A percentile compares a stretch with the other conserved stretches of the same genome.
Conservation (phyloP, 2,329 filamentous ascomycete species). For the Raffaelea albimanens region DNA sequence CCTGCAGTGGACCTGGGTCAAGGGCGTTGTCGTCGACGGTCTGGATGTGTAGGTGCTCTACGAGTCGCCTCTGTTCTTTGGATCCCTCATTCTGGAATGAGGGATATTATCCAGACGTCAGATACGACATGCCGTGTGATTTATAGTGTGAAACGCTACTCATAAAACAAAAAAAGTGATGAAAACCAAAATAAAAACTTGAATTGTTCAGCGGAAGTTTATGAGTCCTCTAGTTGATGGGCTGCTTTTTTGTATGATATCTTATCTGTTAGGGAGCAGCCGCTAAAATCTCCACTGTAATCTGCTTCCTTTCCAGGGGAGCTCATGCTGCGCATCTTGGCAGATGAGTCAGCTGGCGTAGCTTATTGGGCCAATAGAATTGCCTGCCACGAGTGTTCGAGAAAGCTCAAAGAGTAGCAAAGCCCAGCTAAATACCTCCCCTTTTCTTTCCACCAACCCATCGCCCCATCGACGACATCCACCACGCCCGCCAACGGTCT, state of each 20-base stretch:
- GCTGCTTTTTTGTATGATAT: too few species aligned
- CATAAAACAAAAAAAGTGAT: slow-evolving; percentile 1
- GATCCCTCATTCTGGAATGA: not conserved
- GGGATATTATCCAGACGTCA: too few species aligned
- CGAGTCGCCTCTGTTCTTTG: not conserved
- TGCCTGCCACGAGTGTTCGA: not conserved
- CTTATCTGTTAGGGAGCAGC: too few species aligned
- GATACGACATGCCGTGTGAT: not conserved
- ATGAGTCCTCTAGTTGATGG: too few species aligned
- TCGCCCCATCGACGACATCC: slow-evolving; percentile 2
- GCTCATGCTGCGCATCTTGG: too few species aligned
- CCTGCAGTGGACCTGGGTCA: slow-evolving; percentile 78
- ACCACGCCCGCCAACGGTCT: not conserved
- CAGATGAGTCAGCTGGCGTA: too few species aligned
- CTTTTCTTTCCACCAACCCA: not conserved
- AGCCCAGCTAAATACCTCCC: slow-evolving; percentile 4
- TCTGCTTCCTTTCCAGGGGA: too few species aligned
- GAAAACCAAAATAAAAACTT: not conserved
- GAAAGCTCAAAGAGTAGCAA: not conserved
- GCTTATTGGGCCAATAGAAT: not conserved
- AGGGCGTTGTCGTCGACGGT: slow-evolving; percentile 75
- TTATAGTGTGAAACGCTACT: not conserved
- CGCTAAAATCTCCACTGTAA: too few species aligned
- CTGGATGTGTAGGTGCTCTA: slow-evolving; percentile 58
- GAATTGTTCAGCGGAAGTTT: too few species aligned